Conservation (phyloP, 163 green algal genomes). For the Chlorella variabilis region DNA sequence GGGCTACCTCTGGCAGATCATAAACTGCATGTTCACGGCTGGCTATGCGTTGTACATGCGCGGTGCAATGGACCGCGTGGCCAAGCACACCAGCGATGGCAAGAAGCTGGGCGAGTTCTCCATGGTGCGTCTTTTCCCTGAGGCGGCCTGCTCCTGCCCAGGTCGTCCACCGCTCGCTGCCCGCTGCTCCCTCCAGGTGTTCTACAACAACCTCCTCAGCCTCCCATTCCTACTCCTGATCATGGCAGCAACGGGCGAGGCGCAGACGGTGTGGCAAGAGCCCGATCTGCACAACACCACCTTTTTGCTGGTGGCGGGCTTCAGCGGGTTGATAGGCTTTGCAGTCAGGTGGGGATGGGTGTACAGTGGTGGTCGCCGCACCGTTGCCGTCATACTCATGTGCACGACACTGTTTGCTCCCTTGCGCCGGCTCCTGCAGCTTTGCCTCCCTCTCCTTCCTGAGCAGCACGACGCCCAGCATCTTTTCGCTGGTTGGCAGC, state of each 20-base stretch:
- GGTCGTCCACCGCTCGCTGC: no score
- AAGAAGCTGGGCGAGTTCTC: conserved; percentile 69
- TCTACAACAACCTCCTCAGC: conserved; percentile 96
- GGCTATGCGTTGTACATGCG: conserved; percentile 80
- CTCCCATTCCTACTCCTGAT: conserved; percentile 83
- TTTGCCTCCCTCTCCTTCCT: conserved; percentile 93
- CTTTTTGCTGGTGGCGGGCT: conserved; percentile 75
- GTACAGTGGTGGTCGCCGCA: background rate
- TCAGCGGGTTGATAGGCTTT: conserved; percentile 82
- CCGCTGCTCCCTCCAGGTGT: conserved; percentile 62
- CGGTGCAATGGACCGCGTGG: conserved; percentile 63
- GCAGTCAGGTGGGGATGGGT: conserved; percentile 58
- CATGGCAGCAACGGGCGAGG: conserved; percentile 67
- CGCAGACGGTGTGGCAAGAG: conserved; percentile 53
- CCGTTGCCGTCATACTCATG: no score
- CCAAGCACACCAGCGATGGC: conserved; percentile 57
- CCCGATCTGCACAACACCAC: conserved; percentile 70
- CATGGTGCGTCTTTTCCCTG: conserved; percentile 67
- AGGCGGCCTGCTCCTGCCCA: background rate
- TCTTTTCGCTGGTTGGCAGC: conserved; percentile 84
- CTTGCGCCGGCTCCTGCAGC: conserved; percentile 21
- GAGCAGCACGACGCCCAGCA: conserved; percentile 84
- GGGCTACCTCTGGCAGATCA: conserved; percentile 81
- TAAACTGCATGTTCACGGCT: conserved; percentile 90
- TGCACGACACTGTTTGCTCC: no score